Evolutionary conservation across 2,329 filamentous ascomycete species (phyloP).

Genomic region (Fusarium solani-melongenae): DNA sequence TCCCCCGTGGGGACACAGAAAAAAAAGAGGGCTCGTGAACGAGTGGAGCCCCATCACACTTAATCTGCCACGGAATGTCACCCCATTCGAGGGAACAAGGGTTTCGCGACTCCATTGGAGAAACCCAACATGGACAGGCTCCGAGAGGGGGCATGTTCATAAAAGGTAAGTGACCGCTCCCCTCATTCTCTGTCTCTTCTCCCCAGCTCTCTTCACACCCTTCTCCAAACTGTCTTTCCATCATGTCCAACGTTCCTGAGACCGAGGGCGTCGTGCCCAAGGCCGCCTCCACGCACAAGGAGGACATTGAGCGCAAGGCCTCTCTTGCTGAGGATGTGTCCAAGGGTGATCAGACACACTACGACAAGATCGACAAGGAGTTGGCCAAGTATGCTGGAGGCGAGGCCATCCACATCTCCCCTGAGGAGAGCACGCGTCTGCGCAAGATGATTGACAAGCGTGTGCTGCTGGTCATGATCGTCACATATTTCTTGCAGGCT

Average conservation of each 20-base stretch:
- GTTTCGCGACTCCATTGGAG: background rate
- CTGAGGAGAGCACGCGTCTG: constrained; percentile 69
- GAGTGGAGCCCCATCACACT: constrained; percentile 1
- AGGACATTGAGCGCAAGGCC: background rate
- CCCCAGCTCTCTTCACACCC: background rate
- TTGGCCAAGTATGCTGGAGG: constrained; percentile 71
- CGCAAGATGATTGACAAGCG: constrained; percentile 74
- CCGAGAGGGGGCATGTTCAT: background rate
- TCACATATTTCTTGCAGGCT: constrained; percentile 77
- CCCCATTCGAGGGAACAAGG: constrained; percentile 1
- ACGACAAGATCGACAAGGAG: constrained; percentile 74
- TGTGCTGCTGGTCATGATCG: constrained; percentile 76
- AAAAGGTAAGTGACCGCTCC: background rate
- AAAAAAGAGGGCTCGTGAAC: background rate
- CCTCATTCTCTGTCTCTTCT: background rate
- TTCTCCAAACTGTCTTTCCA: background rate
- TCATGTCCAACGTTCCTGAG: constrained; percentile 1
- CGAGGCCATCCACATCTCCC: constrained; percentile 65
- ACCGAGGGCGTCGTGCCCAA: background rate
- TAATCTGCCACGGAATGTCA: constrained; percentile 1
- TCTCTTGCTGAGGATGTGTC: background rate
- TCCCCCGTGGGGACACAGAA: constrained; percentile 2
- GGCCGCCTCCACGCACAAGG: background rate
- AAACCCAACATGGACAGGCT: background rate
- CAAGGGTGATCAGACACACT: background rate